Conservation (phyloP, 192 early-diverging fungal species). For the Coemansia aciculifera region DNA sequence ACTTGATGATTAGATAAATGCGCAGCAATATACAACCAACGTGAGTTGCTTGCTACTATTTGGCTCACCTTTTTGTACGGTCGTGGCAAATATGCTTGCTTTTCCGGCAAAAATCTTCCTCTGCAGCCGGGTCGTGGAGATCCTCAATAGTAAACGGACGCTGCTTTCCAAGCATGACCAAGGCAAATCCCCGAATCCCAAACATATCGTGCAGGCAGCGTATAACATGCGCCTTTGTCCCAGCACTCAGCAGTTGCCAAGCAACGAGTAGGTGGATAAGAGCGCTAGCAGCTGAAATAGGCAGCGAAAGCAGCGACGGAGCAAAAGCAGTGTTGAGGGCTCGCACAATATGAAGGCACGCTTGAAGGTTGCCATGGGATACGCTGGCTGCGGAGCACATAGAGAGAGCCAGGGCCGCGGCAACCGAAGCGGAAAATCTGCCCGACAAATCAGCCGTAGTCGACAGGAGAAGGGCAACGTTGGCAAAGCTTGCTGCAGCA, state of each 20-base stretch:
- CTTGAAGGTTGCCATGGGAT: not conserved
- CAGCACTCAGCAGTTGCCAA: not conserved
- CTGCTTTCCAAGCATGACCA: not conserved
- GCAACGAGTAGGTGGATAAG: not conserved
- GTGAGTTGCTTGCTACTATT: not conserved
- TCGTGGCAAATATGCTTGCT: not conserved
- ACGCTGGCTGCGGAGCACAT: not conserved
- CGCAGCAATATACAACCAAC: not conserved
- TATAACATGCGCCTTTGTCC: not conserved
- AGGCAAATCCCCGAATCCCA: not conserved
- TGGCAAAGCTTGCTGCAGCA: not conserved
- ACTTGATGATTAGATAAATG: not conserved
- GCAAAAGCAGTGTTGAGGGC: not conserved
- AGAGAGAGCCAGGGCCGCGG: not conserved
- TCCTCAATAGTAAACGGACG: not conserved
- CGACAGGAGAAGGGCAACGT: not conserved
- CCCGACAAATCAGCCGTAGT: not conserved
- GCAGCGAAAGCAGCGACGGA: not conserved
- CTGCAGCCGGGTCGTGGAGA: not conserved
- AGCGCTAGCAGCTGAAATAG: not conserved
- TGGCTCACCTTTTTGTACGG: not conserved
- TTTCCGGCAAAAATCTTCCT: not conserved
- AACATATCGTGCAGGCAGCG: not conserved
- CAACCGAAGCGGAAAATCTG: not conserved
- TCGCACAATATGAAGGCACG: not conserved